These are phyloP conservation scores for Saccharomycopsis malanga DNA, from an alignment of 805 yeast species.

Conservation along the genomic window DNA sequence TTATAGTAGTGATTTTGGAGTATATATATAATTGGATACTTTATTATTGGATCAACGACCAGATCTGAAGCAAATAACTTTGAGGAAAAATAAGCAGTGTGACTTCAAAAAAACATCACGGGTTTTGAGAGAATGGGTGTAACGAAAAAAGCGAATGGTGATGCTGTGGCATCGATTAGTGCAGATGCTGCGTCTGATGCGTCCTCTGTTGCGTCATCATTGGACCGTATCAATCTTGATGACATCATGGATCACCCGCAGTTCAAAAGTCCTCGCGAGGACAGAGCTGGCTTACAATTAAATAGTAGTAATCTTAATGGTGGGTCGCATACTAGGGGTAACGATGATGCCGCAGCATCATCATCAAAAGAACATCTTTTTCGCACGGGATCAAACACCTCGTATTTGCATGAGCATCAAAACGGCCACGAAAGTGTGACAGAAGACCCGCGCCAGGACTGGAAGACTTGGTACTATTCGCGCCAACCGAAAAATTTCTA, in stretches of 20 bases:
- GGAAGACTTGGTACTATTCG: slow-evolving; percentile 9
- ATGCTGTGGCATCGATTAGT: too few species aligned
- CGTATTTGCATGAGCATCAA: too few species aligned
- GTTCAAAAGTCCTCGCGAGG: not conserved
- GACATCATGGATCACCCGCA: slow-evolving; percentile 10
- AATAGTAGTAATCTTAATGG: not conserved
- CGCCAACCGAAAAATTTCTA: slow-evolving; percentile 2
- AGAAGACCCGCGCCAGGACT: slow-evolving; percentile 3
- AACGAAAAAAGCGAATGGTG: too few species aligned
- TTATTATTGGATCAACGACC: too few species aligned
- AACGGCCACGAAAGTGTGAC: not conserved
- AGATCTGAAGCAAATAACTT: too few species aligned
- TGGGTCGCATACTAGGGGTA: not conserved
- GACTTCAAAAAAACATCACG: too few species aligned
- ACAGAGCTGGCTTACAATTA: not conserved
- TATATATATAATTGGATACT: too few species aligned
- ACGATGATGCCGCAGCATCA: not conserved
- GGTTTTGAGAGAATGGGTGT: too few species aligned
- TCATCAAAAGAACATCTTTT: not conserved
- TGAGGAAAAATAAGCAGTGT: too few species aligned
- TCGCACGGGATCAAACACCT: not conserved
- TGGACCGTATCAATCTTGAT: slow-evolving; percentile 10
- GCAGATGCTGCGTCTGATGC: not conserved
- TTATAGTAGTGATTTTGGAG: too few species aligned
- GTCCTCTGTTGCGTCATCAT: slow-evolving; percentile 17